These are phyloP conservation scores for Delitschia confertaspora DNA, from an alignment of 495 filamentous ascomycete species.

Conservation along the genomic window DNA sequence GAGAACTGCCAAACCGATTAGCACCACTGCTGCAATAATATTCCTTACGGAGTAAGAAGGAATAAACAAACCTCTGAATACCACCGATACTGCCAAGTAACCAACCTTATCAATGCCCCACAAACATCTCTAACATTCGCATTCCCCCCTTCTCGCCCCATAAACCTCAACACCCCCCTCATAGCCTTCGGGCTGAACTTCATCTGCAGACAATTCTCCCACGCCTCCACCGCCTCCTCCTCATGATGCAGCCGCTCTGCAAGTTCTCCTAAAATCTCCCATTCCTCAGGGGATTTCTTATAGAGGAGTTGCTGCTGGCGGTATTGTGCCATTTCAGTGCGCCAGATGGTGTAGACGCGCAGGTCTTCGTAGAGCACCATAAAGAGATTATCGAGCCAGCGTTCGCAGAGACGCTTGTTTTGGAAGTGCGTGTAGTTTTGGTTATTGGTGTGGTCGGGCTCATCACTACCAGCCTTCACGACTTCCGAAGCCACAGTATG, in stretches of 20 bases:
- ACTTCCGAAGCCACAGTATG: conserved; percentile 75
- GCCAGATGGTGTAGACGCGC: conserved; percentile 97
- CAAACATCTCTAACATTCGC: conserved; percentile 68
- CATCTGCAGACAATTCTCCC: conserved; percentile 67
- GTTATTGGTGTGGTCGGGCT: conserved; percentile 44
- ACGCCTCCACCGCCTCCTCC: conserved; percentile 87
- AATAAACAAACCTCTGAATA: conserved; percentile 68
- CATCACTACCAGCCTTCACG: conserved; percentile 69
- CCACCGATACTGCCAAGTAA: conserved; percentile 98
- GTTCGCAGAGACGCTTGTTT: conserved; percentile 92
- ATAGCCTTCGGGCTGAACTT: conserved; percentile 88
- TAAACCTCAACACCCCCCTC: conserved; percentile 66
- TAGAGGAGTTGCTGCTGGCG: conserved; percentile 83
- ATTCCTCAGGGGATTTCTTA: conserved; percentile 91
- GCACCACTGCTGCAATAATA: not conserved
- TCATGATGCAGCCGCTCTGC: conserved; percentile 84
- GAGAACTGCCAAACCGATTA: conserved; percentile 58
- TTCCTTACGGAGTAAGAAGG: no score
- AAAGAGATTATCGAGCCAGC: conserved; percentile 97
- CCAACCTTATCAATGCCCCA: conserved; percentile 70
- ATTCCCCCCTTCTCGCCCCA: conserved; percentile 65
- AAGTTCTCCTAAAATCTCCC: conserved; percentile 93
- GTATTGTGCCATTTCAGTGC: conserved; percentile 90
- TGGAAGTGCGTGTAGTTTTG: conserved; percentile 63
- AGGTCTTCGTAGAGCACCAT: conserved; percentile 99